Evolutionary conservation across 1,284 basidiomycete genomes (phyloP).

Genomic region (Ceratobasidium sp.): DNA sequence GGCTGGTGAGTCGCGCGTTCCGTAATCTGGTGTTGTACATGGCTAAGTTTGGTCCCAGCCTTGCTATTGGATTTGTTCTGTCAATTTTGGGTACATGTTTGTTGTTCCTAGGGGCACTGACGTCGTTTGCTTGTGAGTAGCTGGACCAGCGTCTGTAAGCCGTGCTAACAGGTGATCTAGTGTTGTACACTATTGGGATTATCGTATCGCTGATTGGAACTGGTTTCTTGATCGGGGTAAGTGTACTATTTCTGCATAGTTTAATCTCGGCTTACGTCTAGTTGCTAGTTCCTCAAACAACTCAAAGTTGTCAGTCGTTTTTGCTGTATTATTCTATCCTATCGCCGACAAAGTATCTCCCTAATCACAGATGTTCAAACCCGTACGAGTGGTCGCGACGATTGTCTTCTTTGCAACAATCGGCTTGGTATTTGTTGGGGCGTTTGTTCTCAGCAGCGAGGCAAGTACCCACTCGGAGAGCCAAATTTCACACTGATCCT

Average conservation of each 20-base stretch:
- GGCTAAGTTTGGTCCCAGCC: conserved; percentile 54
- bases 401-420: conserved; percentile 82
- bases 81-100: conserved; percentile 85
- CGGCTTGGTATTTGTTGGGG: conserved; percentile 80
- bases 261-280: conserved; percentile 3
- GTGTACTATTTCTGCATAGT: conserved; percentile 25
- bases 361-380: conserved; percentile 86
- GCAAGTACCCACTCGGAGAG: conserved; percentile 59
- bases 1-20: conserved; percentile 69
- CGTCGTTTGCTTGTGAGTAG: conserved; percentile 76
- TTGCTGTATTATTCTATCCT: neutral
- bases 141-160: neutral
- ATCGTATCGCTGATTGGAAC: conserved; percentile 86
- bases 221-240: conserved; percentile 87
- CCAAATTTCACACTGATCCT: neutral
- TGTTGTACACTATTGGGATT: conserved; percentile 86
- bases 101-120: conserved; percentile 75
- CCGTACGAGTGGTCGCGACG: conserved; percentile 86
- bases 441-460: conserved; percentile 75
- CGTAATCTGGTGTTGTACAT: neutral
- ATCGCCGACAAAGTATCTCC: neutral
- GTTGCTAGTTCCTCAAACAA: conserved; percentile 75
- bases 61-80: conserved; percentile 77
- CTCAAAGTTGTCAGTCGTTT: conserved; percentile 72
- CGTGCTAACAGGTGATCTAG: conserved; percentile 57